Evolutionary conservation across 164 flowering plant genomes (phyloP).

Genomic region (Umbellularia californica): DNA sequence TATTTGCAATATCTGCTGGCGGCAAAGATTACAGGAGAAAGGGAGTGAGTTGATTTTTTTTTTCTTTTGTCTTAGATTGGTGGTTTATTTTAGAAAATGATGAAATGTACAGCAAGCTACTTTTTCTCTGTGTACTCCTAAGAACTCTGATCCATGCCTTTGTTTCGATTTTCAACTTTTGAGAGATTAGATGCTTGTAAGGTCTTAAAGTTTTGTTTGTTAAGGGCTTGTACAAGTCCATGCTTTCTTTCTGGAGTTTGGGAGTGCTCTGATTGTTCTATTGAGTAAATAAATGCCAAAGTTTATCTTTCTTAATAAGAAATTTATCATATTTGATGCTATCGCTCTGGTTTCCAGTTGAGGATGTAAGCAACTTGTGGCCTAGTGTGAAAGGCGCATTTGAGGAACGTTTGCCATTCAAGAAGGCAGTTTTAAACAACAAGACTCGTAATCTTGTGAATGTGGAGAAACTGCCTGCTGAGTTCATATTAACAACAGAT

Average conservation of each 20-base stretch:
- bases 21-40: too few relatives aligned
- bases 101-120: neutral
- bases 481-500: conserved; percentile 89
- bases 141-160: neutral
- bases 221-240: neutral
- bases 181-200: neutral
- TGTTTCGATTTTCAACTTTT: too few relatives aligned
- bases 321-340: neutral
- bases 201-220: neutral
- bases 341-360: conserved; percentile 51
- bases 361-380: conserved; percentile 98
- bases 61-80: neutral
- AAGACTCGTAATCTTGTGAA: conserved; percentile 83
- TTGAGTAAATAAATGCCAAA: neutral
- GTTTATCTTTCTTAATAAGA: neutral
- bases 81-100: neutral
- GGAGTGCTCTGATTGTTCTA: neutral
- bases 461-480: conserved; percentile 77
- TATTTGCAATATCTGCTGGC: too few relatives aligned
- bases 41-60: too few relatives aligned
- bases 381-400: conserved; percentile 60
- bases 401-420: conserved; percentile 77
- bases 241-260: neutral
- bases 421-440: conserved; percentile 73
- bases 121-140: neutral